phyloP scores from a whole-genome alignment of 2,329 filamentous ascomycete genomes.

The Penicillium capsulatum region DNA sequence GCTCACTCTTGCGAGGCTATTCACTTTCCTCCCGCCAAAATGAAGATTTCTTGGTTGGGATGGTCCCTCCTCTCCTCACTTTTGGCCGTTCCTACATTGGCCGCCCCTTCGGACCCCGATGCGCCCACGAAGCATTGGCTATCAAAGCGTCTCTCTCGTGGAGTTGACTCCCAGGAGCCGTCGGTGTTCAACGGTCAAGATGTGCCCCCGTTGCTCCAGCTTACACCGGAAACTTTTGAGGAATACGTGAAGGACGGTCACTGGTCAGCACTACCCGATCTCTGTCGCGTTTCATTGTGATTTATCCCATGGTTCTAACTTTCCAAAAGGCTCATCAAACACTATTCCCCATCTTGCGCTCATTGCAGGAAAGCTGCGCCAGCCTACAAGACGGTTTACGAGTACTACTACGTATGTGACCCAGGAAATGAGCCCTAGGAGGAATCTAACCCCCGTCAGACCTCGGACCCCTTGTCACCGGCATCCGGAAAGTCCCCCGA shows the following conservation, averaged over 20 bases:
- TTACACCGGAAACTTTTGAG: slow-evolving; percentile 47
- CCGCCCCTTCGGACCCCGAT: slow-evolving; percentile 23
- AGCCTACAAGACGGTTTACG: slow-evolving; percentile 85
- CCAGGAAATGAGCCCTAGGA: neutral
- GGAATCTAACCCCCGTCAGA: slow-evolving; percentile 49
- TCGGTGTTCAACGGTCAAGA: slow-evolving; percentile 49
- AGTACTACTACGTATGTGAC: slow-evolving; percentile 66
- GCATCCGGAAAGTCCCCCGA: slow-evolving; percentile 49
- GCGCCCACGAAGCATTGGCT: slow-evolving; percentile 19
- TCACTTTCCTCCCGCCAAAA: slow-evolving; percentile 25
- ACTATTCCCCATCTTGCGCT: slow-evolving; percentile 52
- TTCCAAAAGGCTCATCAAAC: slow-evolving; percentile 48
- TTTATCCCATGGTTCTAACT: slow-evolving; percentile 14
- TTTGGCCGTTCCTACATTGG: slow-evolving; percentile 33
- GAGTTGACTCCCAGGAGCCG: slow-evolving; percentile 16
- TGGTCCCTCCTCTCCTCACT: slow-evolving; percentile 39
- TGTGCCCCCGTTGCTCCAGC: slow-evolving; percentile 49
- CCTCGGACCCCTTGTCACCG: slow-evolving; percentile 65
- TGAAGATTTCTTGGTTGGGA: slow-evolving; percentile 37
- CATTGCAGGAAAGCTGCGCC: slow-evolving; percentile 80
- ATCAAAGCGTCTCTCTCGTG: slow-evolving; percentile 27
- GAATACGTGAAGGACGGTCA: slow-evolving; percentile 50
- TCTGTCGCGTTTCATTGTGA: neutral
- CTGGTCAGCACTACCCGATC: slow-evolving; percentile 40
- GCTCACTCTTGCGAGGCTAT: slow-evolving; percentile 11